Base-by-base conservation (phyloP, 129 eudicot genomes). In the Lactuca sativa region DNA sequence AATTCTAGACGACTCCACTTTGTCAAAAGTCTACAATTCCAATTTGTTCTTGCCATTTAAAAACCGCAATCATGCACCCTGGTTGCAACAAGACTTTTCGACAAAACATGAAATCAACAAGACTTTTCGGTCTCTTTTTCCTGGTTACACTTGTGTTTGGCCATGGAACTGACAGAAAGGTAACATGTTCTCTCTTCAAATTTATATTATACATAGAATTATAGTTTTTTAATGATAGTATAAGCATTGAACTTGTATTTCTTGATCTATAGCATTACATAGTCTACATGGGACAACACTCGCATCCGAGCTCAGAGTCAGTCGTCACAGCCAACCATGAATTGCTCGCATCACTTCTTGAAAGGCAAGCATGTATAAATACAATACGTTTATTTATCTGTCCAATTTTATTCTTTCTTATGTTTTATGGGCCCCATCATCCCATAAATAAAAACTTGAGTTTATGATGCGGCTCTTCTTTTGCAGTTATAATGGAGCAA, bases 231-330 rank as follows among this genome's bases (percentile, higher is more conserved):
- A 15, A 37, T 6, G 41, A 31, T 30, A 25, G 40, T 43, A 43
- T 43, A 43, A 43, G 49, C 12, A 47, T 47, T 47, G 52, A 11
- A 10, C 5, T 12, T 47, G 52, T 3, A 10, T 31, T 61, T 59
- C 25, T 64, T 1, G 8, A 33, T 48, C 15, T 71, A 67, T 76
- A 82, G 91, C 91, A 86, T 77, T 82, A 82, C 83, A 80, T 86
- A 38, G 83, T 82, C 25, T 86, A 86, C 81, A 86, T 86, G 91
- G 91, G 91, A 49, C 83, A 77, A 49, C 87, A 77, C 72, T 73
- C 78, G 15, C 81, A 77, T 76, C 85, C 84, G 13, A 70, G 78
- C 71, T 77, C 76, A 62, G 82, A 82, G 17, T 80, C 88, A 17
- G 83, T 74, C 32, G 64, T 82, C 60, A 25, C 71, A n/a, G 87